Conservation (phyloP, 1,139 yeast species). For the Saccharomyces hybrid region DNA sequence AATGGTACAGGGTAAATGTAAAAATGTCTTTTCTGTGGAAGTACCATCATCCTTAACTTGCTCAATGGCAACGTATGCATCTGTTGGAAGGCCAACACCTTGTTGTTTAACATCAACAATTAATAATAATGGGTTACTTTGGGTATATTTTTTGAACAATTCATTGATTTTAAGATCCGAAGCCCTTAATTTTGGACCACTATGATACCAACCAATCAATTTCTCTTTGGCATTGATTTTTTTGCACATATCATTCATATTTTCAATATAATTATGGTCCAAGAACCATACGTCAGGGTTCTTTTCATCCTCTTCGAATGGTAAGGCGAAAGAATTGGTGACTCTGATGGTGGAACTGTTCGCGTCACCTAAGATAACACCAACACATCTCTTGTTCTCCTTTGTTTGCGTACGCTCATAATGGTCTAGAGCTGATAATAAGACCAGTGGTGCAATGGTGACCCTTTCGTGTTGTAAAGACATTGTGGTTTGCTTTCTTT, state of each 20-base stretch:
- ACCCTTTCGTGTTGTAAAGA: constrained; percentile 48
- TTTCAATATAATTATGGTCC: constrained; percentile 92
- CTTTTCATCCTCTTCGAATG: constrained; percentile 94
- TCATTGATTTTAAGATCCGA: constrained; percentile 91
- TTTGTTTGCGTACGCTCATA: constrained; percentile 75
- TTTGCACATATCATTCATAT: constrained; percentile 96
- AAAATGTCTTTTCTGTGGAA: constrained; percentile 83
- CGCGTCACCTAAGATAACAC: constrained; percentile 84
- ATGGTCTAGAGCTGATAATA: constrained; percentile 91
- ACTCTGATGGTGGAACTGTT: constrained; percentile 51
- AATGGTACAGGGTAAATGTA: constrained; percentile 84
- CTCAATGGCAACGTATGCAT: constrained; percentile 89
- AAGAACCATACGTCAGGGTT: constrained; percentile 94
- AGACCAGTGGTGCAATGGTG: constrained; percentile 90
- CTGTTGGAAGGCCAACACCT: constrained; percentile 83
- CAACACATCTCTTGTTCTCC: constrained; percentile 77
- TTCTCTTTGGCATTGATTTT: constrained; percentile 95
- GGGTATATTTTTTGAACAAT: constrained; percentile 72
- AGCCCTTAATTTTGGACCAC: constrained; percentile 86
- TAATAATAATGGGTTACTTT: constrained; percentile 59
- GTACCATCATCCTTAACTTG: constrained; percentile 97
- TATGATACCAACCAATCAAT: constrained; percentile 96
- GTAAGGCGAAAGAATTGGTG: constrained; percentile 76
- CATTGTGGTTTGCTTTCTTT: not conserved
- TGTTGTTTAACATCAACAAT: constrained; percentile 89